Evolutionary conservation across 2,329 filamentous ascomycete species (phyloP), one percentile per base, ranked within the genome.

Genomic region (Cytospora piceae): DNA sequence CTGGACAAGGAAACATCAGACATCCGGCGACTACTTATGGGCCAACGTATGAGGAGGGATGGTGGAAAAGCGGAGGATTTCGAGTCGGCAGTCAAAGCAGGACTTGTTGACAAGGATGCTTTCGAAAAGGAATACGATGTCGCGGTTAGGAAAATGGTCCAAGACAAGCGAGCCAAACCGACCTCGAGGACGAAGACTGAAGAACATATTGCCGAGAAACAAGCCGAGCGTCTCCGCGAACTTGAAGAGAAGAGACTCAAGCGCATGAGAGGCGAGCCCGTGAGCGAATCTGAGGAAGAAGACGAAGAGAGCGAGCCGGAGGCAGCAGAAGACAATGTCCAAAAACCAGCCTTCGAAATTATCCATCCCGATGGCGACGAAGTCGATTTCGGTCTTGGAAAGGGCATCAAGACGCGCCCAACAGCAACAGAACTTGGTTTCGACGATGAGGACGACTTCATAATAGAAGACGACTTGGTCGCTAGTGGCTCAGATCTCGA

Each of bases 381-480:
- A 0, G 85, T 87, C 37, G 82, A 84, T 64, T 90, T 86, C 74
- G 85, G 85, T 3, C 78, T 90, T 20, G 87, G 87, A 39, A 74
- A 77, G 58, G 87, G 87, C 53, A 86, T 89, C 69, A 85, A 81
- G 71, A 78, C 80, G 61, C 81, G 82, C 29, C 82, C 82, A 37
- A 87, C 86, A 9, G 84, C 83, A 4, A 82, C 84, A 14, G 84
- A 90, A 65, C 76, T 93, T 22, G 91, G 88, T 7, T 89, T 96
- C 39, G 93, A 97, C 70, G 94, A 97, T 71, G 94, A 98, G 74
- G 94, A 98, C 72, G 93, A 97, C 71, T 98, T 98, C 72, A 75
- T 94, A 31, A 88, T 97, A 68, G 94, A 98, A 66, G 92, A 95
- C 68, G 90, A 96, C 73, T 83, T 98, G 20, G 85, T 97, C 39